A percentile compares a stretch with the other conserved stretches of the same genome.
Conservation (phyloP, 2,329 filamentous ascomycete species). For the Myriosclerotinia duriaeana region DNA sequence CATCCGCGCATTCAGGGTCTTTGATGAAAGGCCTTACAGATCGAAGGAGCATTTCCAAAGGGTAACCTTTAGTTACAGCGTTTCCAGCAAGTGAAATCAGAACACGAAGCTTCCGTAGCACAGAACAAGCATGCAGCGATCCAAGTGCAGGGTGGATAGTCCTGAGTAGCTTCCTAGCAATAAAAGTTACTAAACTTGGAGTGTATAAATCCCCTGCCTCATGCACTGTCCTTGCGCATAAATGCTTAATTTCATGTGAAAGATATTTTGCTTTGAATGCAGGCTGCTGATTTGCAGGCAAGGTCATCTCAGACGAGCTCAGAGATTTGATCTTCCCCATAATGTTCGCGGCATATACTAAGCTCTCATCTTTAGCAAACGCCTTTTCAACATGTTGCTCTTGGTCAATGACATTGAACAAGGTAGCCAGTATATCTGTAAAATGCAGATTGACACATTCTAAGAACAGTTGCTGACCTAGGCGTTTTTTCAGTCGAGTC, state of each 20-base stretch:
- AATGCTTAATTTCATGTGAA: conserved; percentile 68
- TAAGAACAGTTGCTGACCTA: conserved; percentile 67
- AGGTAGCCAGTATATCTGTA: conserved; percentile 70
- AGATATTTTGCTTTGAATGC: conserved; percentile 79
- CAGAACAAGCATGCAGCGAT: conserved; percentile 79
- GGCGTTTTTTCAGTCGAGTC: conserved; percentile 62
- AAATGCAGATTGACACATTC: conserved; percentile 67
- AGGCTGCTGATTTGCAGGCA: conserved; percentile 83
- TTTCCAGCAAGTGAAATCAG: conserved; percentile 75
- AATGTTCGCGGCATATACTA: conserved; percentile 60
- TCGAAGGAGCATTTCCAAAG: conserved; percentile 85
- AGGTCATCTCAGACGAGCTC: conserved; percentile 60
- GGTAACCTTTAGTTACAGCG: conserved; percentile 73
- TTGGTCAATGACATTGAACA: conserved; percentile 76
- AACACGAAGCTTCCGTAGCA: conserved; percentile 82
- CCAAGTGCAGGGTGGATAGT: conserved; percentile 81
- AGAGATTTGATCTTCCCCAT: conserved; percentile 69
- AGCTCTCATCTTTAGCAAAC: conserved; percentile 62
- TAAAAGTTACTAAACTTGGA: conserved; percentile 68
- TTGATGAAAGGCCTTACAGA: conserved; percentile 75
- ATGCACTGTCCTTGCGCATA: conserved; percentile 72
- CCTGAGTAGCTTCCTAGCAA: conserved; percentile 76
- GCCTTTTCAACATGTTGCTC: conserved; percentile 55
- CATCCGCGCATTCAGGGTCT: conserved; percentile 84
- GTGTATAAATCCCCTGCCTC: conserved; percentile 70